phyloP scores from a whole-genome alignment of 257 asterid genomes.

The Gentiana straminea region DNA sequence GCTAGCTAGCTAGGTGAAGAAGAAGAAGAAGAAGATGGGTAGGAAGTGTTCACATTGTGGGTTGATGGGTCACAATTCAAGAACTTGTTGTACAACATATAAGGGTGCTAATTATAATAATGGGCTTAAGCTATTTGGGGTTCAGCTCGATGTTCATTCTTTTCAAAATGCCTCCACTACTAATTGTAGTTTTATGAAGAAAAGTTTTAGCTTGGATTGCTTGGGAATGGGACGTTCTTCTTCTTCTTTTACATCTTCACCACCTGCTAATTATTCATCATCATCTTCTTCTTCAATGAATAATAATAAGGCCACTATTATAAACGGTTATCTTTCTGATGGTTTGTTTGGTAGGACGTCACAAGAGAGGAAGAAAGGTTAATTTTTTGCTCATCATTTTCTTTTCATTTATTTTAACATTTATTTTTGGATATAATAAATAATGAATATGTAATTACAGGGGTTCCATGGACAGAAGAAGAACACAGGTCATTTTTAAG shows the following conservation, averaged over 20 bases:
- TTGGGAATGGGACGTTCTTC: slow-evolving; percentile 27
- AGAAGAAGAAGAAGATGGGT: slow-evolving; percentile 37
- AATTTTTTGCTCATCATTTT: not conserved
- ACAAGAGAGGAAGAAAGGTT: slow-evolving; percentile 63
- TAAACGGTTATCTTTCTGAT: slow-evolving; percentile 46
- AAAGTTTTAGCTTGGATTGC: slow-evolving; percentile 70
- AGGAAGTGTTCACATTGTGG: slow-evolving; percentile 92
- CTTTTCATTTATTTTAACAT: not conserved
- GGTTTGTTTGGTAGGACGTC: slow-evolving; percentile 23
- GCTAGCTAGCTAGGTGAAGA: no score
- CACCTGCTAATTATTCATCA: slow-evolving; percentile 23
- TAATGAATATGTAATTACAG: slow-evolving; percentile 12
- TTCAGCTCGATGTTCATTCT: slow-evolving; percentile 38
- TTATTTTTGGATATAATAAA: no score
- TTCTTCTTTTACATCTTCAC: slow-evolving; percentile 33
- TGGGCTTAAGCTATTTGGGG: slow-evolving; percentile 66
- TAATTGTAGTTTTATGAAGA: slow-evolving; percentile 32
- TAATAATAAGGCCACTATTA: slow-evolving; percentile 21
- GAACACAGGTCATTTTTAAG: slow-evolving; percentile 53
- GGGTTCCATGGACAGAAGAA: slow-evolving; percentile 84
- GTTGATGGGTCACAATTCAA: slow-evolving; percentile 77
- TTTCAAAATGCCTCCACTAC: not conserved
- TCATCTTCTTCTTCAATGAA: slow-evolving; percentile 24
- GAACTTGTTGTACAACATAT: slow-evolving; percentile 27
- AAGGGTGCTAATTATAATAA: not conserved